A percentile compares a stretch with the other conserved stretches of the same genome.
Conservation (phyloP, 306 rosid species). For the Prunus armeniaca region DNA sequence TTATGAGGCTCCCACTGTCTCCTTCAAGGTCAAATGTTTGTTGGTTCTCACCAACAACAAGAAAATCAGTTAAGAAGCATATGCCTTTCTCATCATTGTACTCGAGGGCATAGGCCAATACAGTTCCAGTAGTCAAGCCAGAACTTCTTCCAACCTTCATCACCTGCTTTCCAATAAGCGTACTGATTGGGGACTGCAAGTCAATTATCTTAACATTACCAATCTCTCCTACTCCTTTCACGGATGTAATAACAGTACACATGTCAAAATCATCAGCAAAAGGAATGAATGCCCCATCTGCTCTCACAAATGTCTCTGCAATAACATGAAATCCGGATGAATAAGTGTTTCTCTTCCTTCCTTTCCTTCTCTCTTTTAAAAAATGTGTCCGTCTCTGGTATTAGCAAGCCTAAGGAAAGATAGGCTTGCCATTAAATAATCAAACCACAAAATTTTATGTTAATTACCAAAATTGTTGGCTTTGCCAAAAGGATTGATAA, state of each 20-base stretch:
- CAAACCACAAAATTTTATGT: background rate
- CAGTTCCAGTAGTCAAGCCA: slow-evolving; percentile 90
- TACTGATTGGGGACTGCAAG: slow-evolving; percentile 83
- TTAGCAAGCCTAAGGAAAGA: background rate
- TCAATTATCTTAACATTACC: slow-evolving; percentile 81
- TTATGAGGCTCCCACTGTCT: slow-evolving; percentile 96
- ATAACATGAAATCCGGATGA: slow-evolving; percentile 8
- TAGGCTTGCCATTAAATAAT: background rate
- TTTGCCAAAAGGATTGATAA: too few species aligned
- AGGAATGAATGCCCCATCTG: slow-evolving; percentile 98
- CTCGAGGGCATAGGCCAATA: slow-evolving; percentile 94
- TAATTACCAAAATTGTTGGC: background rate
- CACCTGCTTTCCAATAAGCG: slow-evolving; percentile 90
- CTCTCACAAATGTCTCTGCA: slow-evolving; percentile 98
- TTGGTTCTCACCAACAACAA: slow-evolving; percentile 97
- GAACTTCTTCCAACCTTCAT: slow-evolving; percentile 99
- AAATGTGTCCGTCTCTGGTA: background rate
- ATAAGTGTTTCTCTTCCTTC: background rate
- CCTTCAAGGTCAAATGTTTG: slow-evolving; percentile 99
- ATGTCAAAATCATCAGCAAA: slow-evolving; percentile 97
- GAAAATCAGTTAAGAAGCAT: slow-evolving; percentile 97
- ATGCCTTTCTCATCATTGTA: slow-evolving; percentile 99
- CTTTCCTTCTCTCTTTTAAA: background rate
- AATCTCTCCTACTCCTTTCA: slow-evolving; percentile 84
- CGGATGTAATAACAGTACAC: slow-evolving; percentile 79